Evolutionary conservation across 2,329 filamentous ascomycete species (phyloP).

Genomic region (Scytalidium lignicola): DNA sequence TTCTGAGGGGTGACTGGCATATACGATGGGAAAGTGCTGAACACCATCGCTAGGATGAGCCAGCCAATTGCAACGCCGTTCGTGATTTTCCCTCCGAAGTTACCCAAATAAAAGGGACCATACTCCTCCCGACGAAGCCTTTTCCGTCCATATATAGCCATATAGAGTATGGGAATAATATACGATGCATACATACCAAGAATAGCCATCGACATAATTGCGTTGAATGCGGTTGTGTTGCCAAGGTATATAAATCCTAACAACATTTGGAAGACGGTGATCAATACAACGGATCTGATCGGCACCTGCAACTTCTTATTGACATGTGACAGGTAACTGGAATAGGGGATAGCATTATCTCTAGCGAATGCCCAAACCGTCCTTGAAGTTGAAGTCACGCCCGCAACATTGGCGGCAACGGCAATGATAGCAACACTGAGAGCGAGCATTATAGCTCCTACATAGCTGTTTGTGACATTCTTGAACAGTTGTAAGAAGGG

Average conservation of each 20-base stretch:
- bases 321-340: conserved; percentile 34
- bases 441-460: conserved; percentile 35
- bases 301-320: conserved; percentile 29
- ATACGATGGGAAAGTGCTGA: conserved; percentile 38
- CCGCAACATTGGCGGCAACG: conserved; percentile 40
- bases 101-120: conserved; percentile 28
- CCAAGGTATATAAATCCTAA: conserved; percentile 43
- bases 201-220: conserved; percentile 39
- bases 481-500: conserved; percentile 41
- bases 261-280: conserved; percentile 37
- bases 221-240: conserved; percentile 41
- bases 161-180: conserved; percentile 33
- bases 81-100: conserved; percentile 25
- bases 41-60: conserved; percentile 38
- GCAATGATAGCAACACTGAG: conserved; percentile 39
- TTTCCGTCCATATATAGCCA: conserved; percentile 33
- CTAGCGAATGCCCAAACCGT: conserved; percentile 42
- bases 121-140: conserved; percentile 15
- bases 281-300: conserved; percentile 32
- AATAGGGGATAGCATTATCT: conserved; percentile 32
- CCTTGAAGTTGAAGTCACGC: conserved; percentile 37
- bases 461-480: conserved; percentile 35
- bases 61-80: conserved; percentile 39
- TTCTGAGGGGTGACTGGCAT: conserved; percentile 36
- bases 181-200: conserved; percentile 40